Evolutionary conservation across 108 stramenopile species (phyloP).

Genomic region (Heterococcus sp.): DNA sequence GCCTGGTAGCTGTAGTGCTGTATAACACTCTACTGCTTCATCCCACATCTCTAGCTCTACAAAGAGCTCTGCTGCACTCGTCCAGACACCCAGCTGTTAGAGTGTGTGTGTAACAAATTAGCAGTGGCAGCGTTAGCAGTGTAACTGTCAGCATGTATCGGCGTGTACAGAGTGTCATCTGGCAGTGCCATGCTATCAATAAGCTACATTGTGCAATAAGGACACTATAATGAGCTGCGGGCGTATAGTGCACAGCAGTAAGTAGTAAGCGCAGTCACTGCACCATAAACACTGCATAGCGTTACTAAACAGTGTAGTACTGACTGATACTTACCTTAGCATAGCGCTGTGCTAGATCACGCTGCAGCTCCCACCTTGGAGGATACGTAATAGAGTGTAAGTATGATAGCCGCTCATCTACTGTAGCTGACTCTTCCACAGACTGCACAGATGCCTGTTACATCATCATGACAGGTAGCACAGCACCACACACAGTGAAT

Average conservation of each 20-base stretch:
- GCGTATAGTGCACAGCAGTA: too few species aligned
- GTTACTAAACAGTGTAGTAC: too few species aligned
- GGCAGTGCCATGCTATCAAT: too few species aligned
- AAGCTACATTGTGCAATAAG: too few species aligned
- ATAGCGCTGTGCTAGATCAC: slow-evolving; percentile 85
- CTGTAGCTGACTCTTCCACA: slow-evolving; percentile 83
- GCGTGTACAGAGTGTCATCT: too few species aligned
- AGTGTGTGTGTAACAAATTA: too few species aligned
- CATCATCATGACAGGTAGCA: not conserved
- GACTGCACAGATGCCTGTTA: not conserved
- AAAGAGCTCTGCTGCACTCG: slow-evolving; percentile 84
- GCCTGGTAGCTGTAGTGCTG: slow-evolving; percentile 73
- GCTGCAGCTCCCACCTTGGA: slow-evolving; percentile 83
- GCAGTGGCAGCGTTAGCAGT: too few species aligned
- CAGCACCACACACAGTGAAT: too few species aligned
- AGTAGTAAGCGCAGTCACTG: too few species aligned
- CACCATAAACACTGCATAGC: too few species aligned
- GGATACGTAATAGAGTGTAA: slow-evolving; percentile 87
- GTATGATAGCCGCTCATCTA: slow-evolving; percentile 74
- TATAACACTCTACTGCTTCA: slow-evolving; percentile 93
- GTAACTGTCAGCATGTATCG: too few species aligned
- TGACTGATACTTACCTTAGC: slow-evolving; percentile 53
- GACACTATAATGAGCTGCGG: too few species aligned
- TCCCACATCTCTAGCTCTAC: slow-evolving; percentile 94
- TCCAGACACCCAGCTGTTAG: slow-evolving; percentile 73